Evolutionary conservation across 1,284 basidiomycete species (phyloP).

Genomic region (Porogramme epimiltina): DNA sequence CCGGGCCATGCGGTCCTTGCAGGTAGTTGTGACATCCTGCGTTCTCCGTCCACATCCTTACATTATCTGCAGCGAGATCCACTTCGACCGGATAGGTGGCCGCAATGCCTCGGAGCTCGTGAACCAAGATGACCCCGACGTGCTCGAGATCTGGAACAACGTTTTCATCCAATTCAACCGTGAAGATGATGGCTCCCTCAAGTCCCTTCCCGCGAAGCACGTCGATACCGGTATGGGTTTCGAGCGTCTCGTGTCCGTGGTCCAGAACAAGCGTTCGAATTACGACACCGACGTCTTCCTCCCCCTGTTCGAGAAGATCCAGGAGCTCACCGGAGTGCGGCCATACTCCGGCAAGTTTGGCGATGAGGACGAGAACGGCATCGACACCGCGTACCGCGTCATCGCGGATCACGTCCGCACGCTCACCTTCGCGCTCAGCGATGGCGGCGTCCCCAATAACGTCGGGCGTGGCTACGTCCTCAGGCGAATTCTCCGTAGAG

Average conservation of each 20-base stretch:
- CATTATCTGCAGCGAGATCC: constrained; percentile 74
- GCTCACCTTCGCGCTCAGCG: constrained; percentile 92
- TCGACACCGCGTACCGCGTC: constrained; percentile 97
- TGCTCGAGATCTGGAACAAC: constrained; percentile 99
- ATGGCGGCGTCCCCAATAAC: constrained; percentile 96
- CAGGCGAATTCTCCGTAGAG: constrained; percentile 88
- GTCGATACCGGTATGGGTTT: constrained; percentile 99
- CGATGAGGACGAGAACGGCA: constrained; percentile 89
- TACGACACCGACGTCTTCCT: constrained; percentile 97
- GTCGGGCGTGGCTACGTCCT: constrained; percentile 97
- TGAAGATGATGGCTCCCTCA: constrained; percentile 85
- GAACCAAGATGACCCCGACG: constrained; percentile 94
- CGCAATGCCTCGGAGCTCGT: constrained; percentile 92
- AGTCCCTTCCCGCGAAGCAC: constrained; percentile 87
- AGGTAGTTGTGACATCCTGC: constrained; percentile 46
- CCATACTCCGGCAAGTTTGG: constrained; percentile 92
- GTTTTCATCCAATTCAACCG: constrained; percentile 99
- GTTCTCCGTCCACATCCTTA: neutral
- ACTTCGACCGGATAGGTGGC: constrained; percentile 94
- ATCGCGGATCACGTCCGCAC: constrained; percentile 97
- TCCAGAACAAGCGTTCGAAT: constrained; percentile 92
- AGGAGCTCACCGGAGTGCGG: constrained; percentile 87
- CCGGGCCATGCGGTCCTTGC: constrained; percentile 97
- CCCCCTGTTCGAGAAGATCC: constrained; percentile 89
- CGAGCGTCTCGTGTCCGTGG: constrained; percentile 92